A percentile compares a stretch with the other conserved stretches of the same genome.
Conservation (phyloP, 2,329 filamentous ascomycete genomes). For the Capronia americana region DNA sequence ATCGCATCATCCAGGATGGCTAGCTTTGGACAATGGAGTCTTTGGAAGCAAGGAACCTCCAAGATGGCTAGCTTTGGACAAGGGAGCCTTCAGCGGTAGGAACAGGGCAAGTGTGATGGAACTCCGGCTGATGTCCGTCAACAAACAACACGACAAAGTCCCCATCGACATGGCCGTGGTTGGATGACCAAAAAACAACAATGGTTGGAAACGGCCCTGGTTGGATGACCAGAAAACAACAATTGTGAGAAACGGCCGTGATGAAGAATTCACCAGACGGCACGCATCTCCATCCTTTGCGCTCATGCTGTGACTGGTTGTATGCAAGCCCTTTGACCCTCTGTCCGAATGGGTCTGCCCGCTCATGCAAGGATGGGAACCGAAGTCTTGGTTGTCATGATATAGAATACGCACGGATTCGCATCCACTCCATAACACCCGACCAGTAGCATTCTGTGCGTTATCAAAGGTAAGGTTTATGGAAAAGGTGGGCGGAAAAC, state of each 20-base stretch:
- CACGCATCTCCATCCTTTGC: neutral
- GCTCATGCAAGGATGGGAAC: neutral
- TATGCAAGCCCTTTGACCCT: neutral
- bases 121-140: neutral
- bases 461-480: slow-evolving; percentile 13
- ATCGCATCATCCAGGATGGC: neutral
- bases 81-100: neutral
- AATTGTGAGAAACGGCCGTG: neutral
- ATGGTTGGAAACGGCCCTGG: too few species aligned
- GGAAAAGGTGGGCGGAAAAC: neutral
- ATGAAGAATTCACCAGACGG: neutral
- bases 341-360: neutral
- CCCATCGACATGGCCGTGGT: neutral
- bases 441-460: slow-evolving; percentile 22
- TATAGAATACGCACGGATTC: slow-evolving; percentile 27
- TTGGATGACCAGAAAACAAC: too few species aligned
- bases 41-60: neutral
- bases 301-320: neutral
- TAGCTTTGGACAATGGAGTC: neutral
- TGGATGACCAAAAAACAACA: neutral
- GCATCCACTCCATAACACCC: slow-evolving; percentile 30
- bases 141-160: neutral
- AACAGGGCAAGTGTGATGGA: neutral
- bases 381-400: slow-evolving; percentile 26
- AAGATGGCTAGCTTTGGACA: neutral